Evolutionary conservation across 805 yeast genomes (phyloP).

Genomic region (Torulaspora franciscae): DNA sequence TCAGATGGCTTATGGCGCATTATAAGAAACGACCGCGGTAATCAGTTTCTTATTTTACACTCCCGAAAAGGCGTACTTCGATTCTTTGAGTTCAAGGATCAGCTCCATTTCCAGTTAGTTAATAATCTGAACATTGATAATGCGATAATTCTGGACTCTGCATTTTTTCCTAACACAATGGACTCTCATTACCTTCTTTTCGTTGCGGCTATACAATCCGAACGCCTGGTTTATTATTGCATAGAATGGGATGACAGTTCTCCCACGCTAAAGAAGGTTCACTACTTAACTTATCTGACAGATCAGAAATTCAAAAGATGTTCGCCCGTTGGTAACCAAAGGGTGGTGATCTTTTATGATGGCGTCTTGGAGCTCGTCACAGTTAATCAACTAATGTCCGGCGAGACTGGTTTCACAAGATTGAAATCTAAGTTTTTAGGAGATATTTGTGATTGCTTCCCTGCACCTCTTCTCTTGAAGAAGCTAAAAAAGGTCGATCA

Average conservation of each 20-base stretch:
- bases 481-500: conserved; percentile 13
- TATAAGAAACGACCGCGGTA: conserved; percentile 9
- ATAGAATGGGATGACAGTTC: conserved; percentile 26
- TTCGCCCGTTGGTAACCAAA: conserved; percentile 21
- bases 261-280: conserved; percentile 24
- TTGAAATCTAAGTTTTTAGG: conserved; percentile 12
- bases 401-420: conserved; percentile 21
- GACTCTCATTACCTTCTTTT: conserved; percentile 19
- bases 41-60: conserved; percentile 19
- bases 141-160: conserved; percentile 14
- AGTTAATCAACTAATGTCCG: conserved; percentile 32
- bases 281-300: conserved; percentile 25
- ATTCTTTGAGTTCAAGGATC: conserved; percentile 20
- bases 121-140: conserved; percentile 24
- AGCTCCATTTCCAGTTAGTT: conserved; percentile 18
- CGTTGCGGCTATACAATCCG: conserved; percentile 16
- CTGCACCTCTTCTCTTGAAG: conserved; percentile 19
- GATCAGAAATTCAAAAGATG: conserved; percentile 17
- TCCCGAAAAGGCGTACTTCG: conserved; percentile 17
- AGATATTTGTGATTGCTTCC: conserved; percentile 22
- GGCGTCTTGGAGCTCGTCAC: conserved; percentile 18
- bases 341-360: conserved; percentile 15
- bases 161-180: conserved; percentile 18
- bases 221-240: conserved; percentile 24
- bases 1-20: conserved; percentile 20